These are phyloP conservation scores for Corymbia maculata DNA, from an alignment of 345 rosid genomes.

Conservation along the genomic window DNA sequence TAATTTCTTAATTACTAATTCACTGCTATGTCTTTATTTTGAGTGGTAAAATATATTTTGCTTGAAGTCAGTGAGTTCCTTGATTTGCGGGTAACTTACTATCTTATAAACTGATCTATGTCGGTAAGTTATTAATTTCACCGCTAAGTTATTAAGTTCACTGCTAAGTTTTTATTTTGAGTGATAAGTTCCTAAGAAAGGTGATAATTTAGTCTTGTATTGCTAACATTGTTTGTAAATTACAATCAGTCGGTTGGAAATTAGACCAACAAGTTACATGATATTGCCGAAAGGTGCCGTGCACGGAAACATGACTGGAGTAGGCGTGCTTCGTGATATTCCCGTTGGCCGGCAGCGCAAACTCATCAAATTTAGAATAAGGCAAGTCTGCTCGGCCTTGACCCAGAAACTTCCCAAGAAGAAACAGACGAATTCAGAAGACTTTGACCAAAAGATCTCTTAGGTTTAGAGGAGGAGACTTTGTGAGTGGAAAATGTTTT, in stretches of 20 bases:
- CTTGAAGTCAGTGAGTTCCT: background rate
- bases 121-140: background rate
- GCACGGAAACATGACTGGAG: too few relatives aligned
- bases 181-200: background rate
- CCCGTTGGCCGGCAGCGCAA: too few relatives aligned
- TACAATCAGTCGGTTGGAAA: background rate
- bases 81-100: background rate
- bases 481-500: background rate
- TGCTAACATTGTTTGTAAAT: background rate
- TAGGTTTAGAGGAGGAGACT: background rate
- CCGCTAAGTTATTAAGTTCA: background rate
- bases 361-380: too few relatives aligned
- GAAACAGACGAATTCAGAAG: background rate
- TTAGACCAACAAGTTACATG: too few relatives aligned
- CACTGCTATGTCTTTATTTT: background rate
- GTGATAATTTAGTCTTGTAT: too few relatives aligned
- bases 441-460: background rate
- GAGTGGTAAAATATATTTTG: background rate
- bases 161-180: background rate
- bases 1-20: background rate
- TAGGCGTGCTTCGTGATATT: too few relatives aligned
- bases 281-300: too few relatives aligned
- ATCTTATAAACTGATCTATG: background rate
- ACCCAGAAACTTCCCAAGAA: background rate
- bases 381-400: too few relatives aligned